Percentiles rank a stretch among this genome's conserved stretches.
Conservation (phyloP, 2,329 filamentous ascomycete genomes). For the Aaosphaeria arxii region DNA sequence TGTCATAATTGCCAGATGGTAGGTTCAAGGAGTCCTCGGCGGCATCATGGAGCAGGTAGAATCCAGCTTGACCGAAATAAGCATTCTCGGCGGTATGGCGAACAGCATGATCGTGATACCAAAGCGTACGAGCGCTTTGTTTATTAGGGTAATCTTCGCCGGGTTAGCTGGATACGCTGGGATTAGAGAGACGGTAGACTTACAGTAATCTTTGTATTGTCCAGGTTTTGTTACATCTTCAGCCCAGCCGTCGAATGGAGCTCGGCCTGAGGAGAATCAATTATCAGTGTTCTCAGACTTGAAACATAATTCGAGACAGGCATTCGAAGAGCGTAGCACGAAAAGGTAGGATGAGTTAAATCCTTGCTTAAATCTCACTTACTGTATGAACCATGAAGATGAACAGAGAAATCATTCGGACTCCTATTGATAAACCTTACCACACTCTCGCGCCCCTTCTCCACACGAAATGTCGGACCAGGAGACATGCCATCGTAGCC, state of each 20-base stretch:
- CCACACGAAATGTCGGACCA: slow-evolving; percentile 50
- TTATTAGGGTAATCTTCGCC: slow-evolving; percentile 51
- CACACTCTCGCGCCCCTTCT: slow-evolving; percentile 47
- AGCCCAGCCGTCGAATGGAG: slow-evolving; percentile 55
- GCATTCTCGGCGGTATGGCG: slow-evolving; percentile 53
- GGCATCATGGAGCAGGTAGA: slow-evolving; percentile 55
- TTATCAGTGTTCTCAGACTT: background rate
- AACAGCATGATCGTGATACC: slow-evolving; percentile 52
- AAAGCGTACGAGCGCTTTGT: slow-evolving; percentile 51
- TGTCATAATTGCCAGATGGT: slow-evolving; percentile 49
- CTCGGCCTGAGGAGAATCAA: slow-evolving; percentile 13
- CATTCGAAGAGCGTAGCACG: too few species aligned
- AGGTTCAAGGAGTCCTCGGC: slow-evolving; percentile 51
- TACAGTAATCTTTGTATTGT: slow-evolving; percentile 56
- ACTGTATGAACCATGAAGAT: slow-evolving; percentile 47
- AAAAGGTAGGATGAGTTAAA: too few species aligned
- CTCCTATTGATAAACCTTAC: slow-evolving; percentile 54
- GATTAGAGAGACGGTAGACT: slow-evolving; percentile 1
- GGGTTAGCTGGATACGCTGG: slow-evolving; percentile 9
- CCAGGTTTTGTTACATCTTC: slow-evolving; percentile 49
- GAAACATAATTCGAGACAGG: background rate
- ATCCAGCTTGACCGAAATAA: slow-evolving; percentile 58
- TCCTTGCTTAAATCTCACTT: too few species aligned
- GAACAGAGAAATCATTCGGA: slow-evolving; percentile 44
- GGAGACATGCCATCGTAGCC: slow-evolving; percentile 55